A percentile compares a stretch with the other conserved stretches of the same genome.
Conservation (phyloP, 2,329 filamentous ascomycete genomes). For the Neocucurbitaria cava region DNA sequence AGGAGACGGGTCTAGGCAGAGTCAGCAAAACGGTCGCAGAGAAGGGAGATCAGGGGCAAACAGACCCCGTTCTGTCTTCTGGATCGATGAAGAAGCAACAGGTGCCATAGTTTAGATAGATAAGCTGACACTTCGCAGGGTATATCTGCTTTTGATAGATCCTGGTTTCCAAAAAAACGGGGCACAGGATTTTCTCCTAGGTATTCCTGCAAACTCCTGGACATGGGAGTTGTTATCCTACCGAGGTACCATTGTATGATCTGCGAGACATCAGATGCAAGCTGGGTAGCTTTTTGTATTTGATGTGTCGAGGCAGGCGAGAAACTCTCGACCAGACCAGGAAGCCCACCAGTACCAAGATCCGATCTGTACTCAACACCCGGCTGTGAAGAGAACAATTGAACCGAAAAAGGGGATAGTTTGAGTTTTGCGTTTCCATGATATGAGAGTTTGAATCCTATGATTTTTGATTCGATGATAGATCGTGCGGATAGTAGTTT, state of each 20-base stretch:
- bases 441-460: not conserved
- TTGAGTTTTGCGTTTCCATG: not conserved
- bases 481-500: not conserved
- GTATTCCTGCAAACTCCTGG: too few species aligned
- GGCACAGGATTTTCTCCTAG: too few species aligned
- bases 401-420: not conserved
- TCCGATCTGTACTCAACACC: not conserved
- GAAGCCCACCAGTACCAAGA: not conserved
- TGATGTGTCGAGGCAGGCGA: not conserved
- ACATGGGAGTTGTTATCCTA: not conserved
- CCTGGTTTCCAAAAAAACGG: too few species aligned
- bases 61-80: not conserved
- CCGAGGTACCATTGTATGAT: not conserved
- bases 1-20: not conserved
- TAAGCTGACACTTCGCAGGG: too few species aligned
- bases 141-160: too few species aligned
- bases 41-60: not conserved
- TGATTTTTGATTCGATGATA: not conserved
- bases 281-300: not conserved
- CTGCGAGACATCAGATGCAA: not conserved
- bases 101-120: not conserved
- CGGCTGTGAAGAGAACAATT: not conserved
- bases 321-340: not conserved
- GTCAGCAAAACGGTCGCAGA: not conserved
- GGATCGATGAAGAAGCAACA: not conserved